phyloP scores from a whole-genome alignment of 371 early-diverging fungal genomes.

The Umbelopsis sp. region DNA sequence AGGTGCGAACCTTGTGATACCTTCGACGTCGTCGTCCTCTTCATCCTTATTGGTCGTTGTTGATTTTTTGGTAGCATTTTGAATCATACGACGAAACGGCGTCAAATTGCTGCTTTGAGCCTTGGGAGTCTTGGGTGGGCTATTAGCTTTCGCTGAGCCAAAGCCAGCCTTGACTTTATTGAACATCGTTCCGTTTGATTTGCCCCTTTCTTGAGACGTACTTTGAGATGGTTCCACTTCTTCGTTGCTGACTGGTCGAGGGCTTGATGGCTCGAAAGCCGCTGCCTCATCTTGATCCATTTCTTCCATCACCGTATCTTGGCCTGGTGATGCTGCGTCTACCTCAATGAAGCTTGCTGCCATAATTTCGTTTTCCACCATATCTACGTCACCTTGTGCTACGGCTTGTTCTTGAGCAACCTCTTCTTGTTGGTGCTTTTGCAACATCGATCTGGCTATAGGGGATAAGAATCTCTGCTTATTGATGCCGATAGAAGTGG shows the following conservation, averaged over 20 bases:
- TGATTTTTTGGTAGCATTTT: conserved; percentile 18
- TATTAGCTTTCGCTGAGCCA: neutral
- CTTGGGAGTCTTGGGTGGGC: neutral
- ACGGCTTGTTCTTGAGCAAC: neutral
- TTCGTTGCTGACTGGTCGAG: neutral
- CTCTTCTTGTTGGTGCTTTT: neutral
- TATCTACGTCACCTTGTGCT: neutral
- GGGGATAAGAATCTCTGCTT: conserved; percentile 1
- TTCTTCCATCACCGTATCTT: conserved; percentile 6
- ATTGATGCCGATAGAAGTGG: conserved; percentile 8
- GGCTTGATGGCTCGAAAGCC: neutral
- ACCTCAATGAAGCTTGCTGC: neutral
- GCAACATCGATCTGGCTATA: neutral
- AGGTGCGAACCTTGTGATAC: conserved; percentile 24
- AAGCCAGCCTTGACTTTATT: neutral
- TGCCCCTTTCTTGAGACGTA: neutral
- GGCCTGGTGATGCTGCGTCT: neutral
- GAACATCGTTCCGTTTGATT: neutral
- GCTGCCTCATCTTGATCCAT: neutral
- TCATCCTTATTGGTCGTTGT: neutral
- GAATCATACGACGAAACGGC: neutral
- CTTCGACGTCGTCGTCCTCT: conserved; percentile 27
- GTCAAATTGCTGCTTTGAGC: neutral
- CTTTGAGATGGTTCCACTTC: neutral
- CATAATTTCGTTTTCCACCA: neutral